A percentile compares a stretch with the other conserved stretches of the same genome.
Evolutionary conservation across 164 flowering plant species (phyloP).

Genomic region (Magnolia changhungtana): DNA sequence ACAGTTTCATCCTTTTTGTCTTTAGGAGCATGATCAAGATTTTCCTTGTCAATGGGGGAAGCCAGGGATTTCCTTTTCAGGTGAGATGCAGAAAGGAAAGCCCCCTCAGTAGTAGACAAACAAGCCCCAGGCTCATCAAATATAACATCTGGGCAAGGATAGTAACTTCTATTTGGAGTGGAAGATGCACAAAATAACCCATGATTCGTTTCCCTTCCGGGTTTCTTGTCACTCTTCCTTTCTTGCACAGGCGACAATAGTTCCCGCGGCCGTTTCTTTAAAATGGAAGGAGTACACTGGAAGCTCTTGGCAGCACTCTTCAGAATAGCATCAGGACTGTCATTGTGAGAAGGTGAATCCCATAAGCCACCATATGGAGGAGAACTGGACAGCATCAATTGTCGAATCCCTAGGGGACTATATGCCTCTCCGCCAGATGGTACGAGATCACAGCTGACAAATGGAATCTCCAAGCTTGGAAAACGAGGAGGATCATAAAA

Average conservation of each 20-base stretch:
- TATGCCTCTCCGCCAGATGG: constrained; percentile 69
- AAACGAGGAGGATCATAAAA: constrained; percentile 95
- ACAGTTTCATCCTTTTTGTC: constrained; percentile 8
- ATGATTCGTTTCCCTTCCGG: constrained; percentile 35
- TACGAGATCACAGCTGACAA: constrained; percentile 89
- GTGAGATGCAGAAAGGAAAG: constrained; percentile 23
- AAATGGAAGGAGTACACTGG: constrained; percentile 73
- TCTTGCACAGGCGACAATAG: constrained; percentile 78
- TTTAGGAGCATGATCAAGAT: constrained; percentile 14
- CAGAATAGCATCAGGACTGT: constrained; percentile 69
- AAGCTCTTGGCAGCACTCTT: constrained; percentile 89
- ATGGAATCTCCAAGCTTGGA: constrained; percentile 90
- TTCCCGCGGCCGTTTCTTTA: constrained; percentile 84
- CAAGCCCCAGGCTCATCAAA: constrained; percentile 22
- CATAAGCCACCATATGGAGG: constrained; percentile 72
- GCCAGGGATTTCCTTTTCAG: constrained; percentile 10
- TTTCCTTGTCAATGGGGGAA: constrained; percentile 31
- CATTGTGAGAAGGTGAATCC: constrained; percentile 77
- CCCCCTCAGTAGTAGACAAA: constrained; percentile 16
- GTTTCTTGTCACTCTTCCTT: constrained; percentile 63
- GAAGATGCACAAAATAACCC: constrained; percentile 29
- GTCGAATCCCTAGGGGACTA: constrained; percentile 98
- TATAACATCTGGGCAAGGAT: constrained; percentile 20
- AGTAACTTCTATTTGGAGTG: constrained; percentile 21
- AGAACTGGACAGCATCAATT: constrained; percentile 69